Conservation (phyloP, 805 yeast genomes). For the Metschnikowia arizonensis region DNA sequence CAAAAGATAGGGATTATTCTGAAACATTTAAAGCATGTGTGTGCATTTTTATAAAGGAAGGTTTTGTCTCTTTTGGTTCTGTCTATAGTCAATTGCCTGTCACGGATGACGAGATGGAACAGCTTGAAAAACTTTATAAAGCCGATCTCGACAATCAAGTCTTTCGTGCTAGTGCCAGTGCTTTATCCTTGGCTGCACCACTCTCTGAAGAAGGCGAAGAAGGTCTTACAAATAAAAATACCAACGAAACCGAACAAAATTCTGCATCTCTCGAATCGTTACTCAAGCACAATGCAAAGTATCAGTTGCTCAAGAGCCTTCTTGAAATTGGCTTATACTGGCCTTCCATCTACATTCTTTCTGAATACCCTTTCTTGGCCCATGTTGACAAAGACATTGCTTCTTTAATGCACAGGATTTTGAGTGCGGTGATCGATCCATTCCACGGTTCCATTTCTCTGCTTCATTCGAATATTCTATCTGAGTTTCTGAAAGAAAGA, state of each 20-base stretch:
- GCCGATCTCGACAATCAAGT: constrained; percentile 51
- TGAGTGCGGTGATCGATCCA: constrained; percentile 48
- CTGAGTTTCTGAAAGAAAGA: constrained; percentile 22
- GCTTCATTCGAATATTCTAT: constrained; percentile 19
- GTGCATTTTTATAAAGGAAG: constrained; percentile 60
- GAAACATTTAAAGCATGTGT: constrained; percentile 44
- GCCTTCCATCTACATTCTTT: constrained; percentile 57
- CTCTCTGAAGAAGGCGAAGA: constrained; percentile 63
- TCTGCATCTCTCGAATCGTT: constrained; percentile 16
- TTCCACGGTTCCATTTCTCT: constrained; percentile 31
- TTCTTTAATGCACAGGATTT: constrained; percentile 45
- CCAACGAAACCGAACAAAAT: constrained; percentile 8
- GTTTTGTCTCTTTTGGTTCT: constrained; percentile 59
- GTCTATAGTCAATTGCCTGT: constrained; percentile 59
- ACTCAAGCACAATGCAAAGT: constrained; percentile 23
- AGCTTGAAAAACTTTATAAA: constrained; percentile 43
- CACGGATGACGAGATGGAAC: constrained; percentile 41
- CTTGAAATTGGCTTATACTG: constrained; percentile 57
- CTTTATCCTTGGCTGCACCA: constrained; percentile 86
- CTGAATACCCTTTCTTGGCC: constrained; percentile 59
- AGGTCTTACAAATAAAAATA: background rate
- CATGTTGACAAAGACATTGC: constrained; percentile 49
- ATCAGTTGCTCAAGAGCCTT: constrained; percentile 47
- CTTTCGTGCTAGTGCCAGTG: constrained; percentile 62
- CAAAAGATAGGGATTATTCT: constrained; percentile 32